Base-by-base conservation (phyloP, 345 rosid genomes). In the Eutrema japonicum region DNA sequence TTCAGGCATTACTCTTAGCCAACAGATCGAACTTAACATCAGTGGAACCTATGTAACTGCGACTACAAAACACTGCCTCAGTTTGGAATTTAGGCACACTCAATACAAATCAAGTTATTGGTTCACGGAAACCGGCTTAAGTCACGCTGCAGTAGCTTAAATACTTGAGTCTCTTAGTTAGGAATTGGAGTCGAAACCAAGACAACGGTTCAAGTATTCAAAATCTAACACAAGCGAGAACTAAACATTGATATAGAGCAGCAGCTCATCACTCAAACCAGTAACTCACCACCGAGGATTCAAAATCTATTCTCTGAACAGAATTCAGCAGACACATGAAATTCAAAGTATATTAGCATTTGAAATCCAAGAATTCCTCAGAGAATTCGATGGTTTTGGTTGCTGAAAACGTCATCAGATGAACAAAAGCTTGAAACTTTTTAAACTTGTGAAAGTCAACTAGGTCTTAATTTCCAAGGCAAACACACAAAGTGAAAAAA, bases 371-470 rank as follows among this genome's bases (percentile, higher is more conserved):
- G 43, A 62, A 14, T 14, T 43, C 4, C 1, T 40, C 12, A 46
- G 46, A 72, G 26, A 47, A 57, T 11, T 51, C 54, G 14, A 45
- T 36, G 42, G 45, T 36, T 64, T 68, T 12, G 55, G 48, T 14
- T 0, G 58, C 46, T 61, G 64, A 36, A 41, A 74, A 74, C 66
- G 66, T 18, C 43, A 43, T 59, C 41, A 75, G 35, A 42, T 14
- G 55, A 53, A 62, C 42, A 51, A 68, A 65, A 65, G 63, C 22
- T 65, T 7, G 29, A 10, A 64, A 40, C 67, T 70, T 56, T 68
- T 3, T 4, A 50, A 57, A 62, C 49, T 65, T 64, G 3, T 56
- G 42, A 71, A 71, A 77, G 76, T 70, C 76, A 77, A 77, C 72
- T 47, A 49, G 66, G 64, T 66, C 43, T 38, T 47, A 48, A 56